phyloP scores from a whole-genome alignment of 306 rosid species.

The Prunus padus region DNA sequence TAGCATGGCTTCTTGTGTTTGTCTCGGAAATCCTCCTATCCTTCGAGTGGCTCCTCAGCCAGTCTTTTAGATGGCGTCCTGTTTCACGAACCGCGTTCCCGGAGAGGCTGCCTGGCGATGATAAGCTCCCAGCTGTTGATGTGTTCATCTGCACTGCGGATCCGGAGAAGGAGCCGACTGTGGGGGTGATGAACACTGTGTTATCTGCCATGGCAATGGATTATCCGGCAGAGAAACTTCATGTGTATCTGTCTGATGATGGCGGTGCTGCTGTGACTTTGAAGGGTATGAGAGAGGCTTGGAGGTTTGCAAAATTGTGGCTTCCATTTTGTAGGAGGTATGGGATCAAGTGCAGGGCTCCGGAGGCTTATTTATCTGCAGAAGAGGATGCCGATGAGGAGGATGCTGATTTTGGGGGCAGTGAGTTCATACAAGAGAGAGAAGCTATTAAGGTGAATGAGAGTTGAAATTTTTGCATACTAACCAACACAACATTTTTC shows the following conservation, averaged over 20 bases:
- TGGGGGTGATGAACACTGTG: slow-evolving; percentile 70
- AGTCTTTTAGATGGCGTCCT: slow-evolving; percentile 56
- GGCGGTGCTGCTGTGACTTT: slow-evolving; percentile 56
- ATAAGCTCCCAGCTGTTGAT: slow-evolving; percentile 54
- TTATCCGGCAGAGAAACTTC: slow-evolving; percentile 65
- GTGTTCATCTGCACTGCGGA: slow-evolving; percentile 75
- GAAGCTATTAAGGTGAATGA: slow-evolving; percentile 34
- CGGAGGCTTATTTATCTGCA: slow-evolving; percentile 58
- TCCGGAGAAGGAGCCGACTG: slow-evolving; percentile 62
- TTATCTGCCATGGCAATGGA: slow-evolving; percentile 75
- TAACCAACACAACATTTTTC: not conserved
- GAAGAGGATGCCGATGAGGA: slow-evolving; percentile 15
- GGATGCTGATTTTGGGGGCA: slow-evolving; percentile 19
- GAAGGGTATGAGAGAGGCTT: slow-evolving; percentile 44
- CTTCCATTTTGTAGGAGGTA: slow-evolving; percentile 58
- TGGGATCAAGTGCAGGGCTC: slow-evolving; percentile 42
- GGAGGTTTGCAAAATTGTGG: slow-evolving; percentile 63
- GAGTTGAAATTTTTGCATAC: not conserved
- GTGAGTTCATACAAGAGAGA: slow-evolving; percentile 34
- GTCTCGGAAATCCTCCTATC: slow-evolving; percentile 60
- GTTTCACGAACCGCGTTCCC: slow-evolving; percentile 50
- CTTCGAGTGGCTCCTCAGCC: slow-evolving; percentile 60
- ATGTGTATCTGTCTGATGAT: slow-evolving; percentile 72
- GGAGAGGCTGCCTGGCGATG: slow-evolving; percentile 51
- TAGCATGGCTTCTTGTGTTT: slow-evolving; percentile 54